Percentiles rank a stretch among this genome's conserved stretches.
phyloP scores from a whole-genome alignment of 2,329 filamentous ascomycete species.

The Hymenoscyphus linearis region DNA sequence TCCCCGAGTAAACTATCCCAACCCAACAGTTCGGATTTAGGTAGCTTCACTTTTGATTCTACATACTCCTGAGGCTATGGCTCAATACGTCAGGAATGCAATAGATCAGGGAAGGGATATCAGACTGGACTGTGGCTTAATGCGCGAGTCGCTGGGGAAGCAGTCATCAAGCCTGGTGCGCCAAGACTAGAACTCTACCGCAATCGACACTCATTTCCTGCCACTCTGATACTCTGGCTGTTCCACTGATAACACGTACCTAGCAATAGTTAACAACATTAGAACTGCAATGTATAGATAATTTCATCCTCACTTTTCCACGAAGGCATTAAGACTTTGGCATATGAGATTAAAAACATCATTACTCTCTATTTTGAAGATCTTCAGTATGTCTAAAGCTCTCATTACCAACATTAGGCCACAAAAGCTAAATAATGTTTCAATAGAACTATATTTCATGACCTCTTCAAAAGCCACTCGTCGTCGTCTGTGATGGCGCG shows the following conservation, averaged over 20 bases:
- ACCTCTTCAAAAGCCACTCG: constrained; percentile 12
- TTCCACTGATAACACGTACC: too few relatives aligned
- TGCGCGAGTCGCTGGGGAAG: constrained; percentile 5
- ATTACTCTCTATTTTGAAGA: constrained; percentile 6
- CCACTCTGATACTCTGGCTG: too few relatives aligned
- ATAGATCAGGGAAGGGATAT: constrained; percentile 9
- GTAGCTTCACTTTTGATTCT: not conserved
- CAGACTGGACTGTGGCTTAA: constrained; percentile 14
- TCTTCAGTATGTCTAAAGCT: constrained; percentile 10
- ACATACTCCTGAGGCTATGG: not conserved
- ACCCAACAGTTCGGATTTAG: not conserved
- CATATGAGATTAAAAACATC: constrained; percentile 11
- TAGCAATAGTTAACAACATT: constrained; percentile 4
- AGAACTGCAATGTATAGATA: constrained; percentile 9
- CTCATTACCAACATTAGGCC: not conserved
- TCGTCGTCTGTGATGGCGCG: constrained; percentile 11
- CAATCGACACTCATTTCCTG: too few relatives aligned
- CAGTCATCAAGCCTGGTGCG: constrained; percentile 3
- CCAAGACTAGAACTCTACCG: too few relatives aligned
- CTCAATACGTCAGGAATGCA: constrained; percentile 5
- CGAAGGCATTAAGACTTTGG: constrained; percentile 7
- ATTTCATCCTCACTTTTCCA: constrained; percentile 11
- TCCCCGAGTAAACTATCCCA: not conserved
- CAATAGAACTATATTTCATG: constrained; percentile 11
- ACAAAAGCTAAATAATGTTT: not conserved